Conservation (phyloP, 2,329 filamentous ascomycete genomes). For the Hortaea sp. region DNA sequence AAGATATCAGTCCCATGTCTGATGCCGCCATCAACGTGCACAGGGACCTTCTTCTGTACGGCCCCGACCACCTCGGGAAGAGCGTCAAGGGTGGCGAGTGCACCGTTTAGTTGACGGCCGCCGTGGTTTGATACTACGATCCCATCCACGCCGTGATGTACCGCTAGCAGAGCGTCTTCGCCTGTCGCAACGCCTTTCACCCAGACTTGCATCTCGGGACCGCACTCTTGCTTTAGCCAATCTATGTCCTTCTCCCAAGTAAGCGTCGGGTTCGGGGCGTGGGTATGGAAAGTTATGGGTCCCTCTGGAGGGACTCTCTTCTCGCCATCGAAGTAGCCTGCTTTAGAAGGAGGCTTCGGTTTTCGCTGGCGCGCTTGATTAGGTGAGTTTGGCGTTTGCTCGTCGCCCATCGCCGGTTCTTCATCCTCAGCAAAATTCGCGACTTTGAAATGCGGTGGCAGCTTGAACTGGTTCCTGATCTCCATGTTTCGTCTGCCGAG, state of each 20-base stretch:
- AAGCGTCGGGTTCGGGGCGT: constrained; percentile 30
- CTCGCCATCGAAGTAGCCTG: constrained; percentile 20
- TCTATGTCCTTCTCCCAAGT: constrained; percentile 41
- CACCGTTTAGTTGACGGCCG: constrained; percentile 47
- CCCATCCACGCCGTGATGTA: constrained; percentile 32
- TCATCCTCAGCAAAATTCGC: constrained; percentile 23
- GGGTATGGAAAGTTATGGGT: constrained; percentile 30
- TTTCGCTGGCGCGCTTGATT: constrained; percentile 4
- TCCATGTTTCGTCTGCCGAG: constrained; percentile 46
- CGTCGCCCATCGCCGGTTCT: constrained; percentile 9
- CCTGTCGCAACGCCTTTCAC: constrained; percentile 33
- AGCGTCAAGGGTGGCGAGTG: constrained; percentile 43
- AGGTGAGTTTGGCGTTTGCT: constrained; percentile 2
- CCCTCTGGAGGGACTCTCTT: constrained; percentile 23
- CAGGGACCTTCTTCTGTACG: constrained; percentile 45
- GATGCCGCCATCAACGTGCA: constrained; percentile 51
- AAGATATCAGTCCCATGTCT: constrained; percentile 45
- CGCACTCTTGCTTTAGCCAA: constrained; percentile 36
- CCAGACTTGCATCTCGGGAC: constrained; percentile 41
- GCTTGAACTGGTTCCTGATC: constrained; percentile 43
- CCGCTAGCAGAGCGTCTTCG: constrained; percentile 36
- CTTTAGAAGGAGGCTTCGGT: constrained; percentile 8
- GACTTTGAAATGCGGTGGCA: constrained; percentile 26
- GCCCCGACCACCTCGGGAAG: constrained; percentile 31
- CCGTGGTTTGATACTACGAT: constrained; percentile 49